Percentiles rank a stretch among this genome's conserved stretches.
Evolutionary conservation across 441 rosid genomes (phyloP).

Genomic region (Pelargonium citronellum): DNA sequence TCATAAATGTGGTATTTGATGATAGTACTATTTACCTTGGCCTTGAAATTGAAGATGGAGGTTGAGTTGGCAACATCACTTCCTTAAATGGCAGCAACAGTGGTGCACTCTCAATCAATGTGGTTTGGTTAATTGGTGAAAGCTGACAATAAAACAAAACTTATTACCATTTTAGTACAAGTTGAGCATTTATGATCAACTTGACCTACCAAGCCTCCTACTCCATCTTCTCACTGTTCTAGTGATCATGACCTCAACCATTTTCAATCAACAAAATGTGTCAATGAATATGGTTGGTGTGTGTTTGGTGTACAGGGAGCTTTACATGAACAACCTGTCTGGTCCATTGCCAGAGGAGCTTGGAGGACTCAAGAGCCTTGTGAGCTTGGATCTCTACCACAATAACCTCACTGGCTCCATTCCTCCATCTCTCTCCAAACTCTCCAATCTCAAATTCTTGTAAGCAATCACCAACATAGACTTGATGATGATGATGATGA

Average conservation of each 20-base stretch:
- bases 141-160: not conserved
- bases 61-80: constrained; percentile 4
- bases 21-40: not conserved
- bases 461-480: constrained; percentile 18
- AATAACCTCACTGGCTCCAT: constrained; percentile 55
- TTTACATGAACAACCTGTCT: constrained; percentile 50
- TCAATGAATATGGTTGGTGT: constrained; percentile 12
- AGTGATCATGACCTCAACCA: constrained; percentile 1
- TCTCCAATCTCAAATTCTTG: constrained; percentile 59
- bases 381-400: constrained; percentile 61
- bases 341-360: constrained; percentile 54
- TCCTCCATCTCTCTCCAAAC: constrained; percentile 52
- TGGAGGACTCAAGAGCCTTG: constrained; percentile 48
- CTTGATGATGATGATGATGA: too few relatives aligned
- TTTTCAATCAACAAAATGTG: not conserved
- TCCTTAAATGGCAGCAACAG: constrained; percentile 8
- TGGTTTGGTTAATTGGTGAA: constrained; percentile 1
- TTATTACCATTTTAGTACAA: not conserved
- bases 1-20: not conserved
- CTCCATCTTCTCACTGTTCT: not conserved
- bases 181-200: not conserved
- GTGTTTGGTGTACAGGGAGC: constrained; percentile 36
- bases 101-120: not conserved
- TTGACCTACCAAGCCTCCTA: constrained; percentile 6
- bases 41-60: not conserved